Evolutionary conservation across 768 basidiomycete genomes (phyloP), one percentile per base, ranked within the genome.

Genomic region (Auricularia auricula-judae): DNA sequence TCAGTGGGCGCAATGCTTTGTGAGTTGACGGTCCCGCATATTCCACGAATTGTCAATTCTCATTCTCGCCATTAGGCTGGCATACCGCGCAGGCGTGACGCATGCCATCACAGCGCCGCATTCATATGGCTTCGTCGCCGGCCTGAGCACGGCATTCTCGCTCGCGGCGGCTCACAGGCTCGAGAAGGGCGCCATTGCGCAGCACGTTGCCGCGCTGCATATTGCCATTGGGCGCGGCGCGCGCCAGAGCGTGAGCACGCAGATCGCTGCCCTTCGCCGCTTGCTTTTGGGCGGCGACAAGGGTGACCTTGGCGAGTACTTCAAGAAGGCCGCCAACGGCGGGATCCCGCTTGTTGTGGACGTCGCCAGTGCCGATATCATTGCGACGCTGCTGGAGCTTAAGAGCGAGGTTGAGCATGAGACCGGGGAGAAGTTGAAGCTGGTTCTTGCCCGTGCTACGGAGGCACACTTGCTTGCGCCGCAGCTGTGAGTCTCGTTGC

Each of bases 381-480:
- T 91, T 69, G 85, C 86, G 4, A 78, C 82, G 1, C 72, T 92
- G 34, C 78, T 91, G 51, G 66, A 74, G 14, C 79, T 91, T 60
- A 91, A 91, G 77, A 70, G 72, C 34, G 86, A 90, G 60, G 75
- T 85, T 34, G 86, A 87, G 62, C 70, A 69, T 1, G 68, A 73
- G 47, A 74, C 71, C 14, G 78, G 79, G 36, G 73, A 71, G 18
- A 71, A 67, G 8, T 72, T 89, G 63, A 75, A 76, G 65, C 68
- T 86, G 66, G 82, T 82, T 12, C 77, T 87, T 65, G 68, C 75
- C 3, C 83, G 86, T 58, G 90, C 82, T 0, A 75, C 79, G 2
- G 89, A 92, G 70, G 87, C 86, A 0, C 86, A 88, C 71, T 72
- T 91, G 10, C 74, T 95, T 29, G 92, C 91, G 1, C 78, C 83